These are phyloP conservation scores for Corynascus novoguineensis DNA, from an alignment of 495 filamentous ascomycete species.

Conservation along the genomic window DNA sequence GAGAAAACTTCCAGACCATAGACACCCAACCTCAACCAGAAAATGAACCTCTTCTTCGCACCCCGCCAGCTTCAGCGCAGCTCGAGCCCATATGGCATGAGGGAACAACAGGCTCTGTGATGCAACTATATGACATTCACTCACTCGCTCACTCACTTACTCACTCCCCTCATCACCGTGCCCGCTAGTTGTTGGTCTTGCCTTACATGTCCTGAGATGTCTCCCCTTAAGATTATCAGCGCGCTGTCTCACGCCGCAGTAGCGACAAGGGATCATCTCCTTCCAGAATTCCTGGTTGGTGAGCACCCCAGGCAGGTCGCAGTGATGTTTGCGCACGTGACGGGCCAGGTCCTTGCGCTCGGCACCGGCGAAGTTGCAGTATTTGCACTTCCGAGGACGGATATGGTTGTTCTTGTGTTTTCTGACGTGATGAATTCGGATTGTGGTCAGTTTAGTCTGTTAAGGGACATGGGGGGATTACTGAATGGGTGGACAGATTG, in stretches of 20 bases:
- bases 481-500: not conserved
- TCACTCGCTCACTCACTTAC: not conserved
- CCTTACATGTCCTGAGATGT: not conserved
- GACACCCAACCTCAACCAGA: too few species aligned
- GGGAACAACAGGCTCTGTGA: too few species aligned
- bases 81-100: too few species aligned
- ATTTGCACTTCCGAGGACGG: slow-evolving; percentile 2
- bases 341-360: slow-evolving; percentile 7
- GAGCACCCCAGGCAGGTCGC: not conserved
- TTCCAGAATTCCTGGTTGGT: not conserved
- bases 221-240: slow-evolving; percentile 4
- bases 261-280: not conserved
- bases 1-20: too few species aligned
- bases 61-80: too few species aligned
- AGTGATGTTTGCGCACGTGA: not conserved
- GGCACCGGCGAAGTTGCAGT: slow-evolving; percentile 3
- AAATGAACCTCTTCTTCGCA: too few species aligned
- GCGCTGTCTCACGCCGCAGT: not conserved
- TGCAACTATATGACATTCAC: too few species aligned
- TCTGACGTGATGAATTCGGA: too few species aligned
- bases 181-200: too few species aligned
- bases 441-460: too few species aligned
- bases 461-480: too few species aligned
- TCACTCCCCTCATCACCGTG: not conserved
- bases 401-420: slow-evolving; percentile 10